phyloP scores from a whole-genome alignment of 1,139 yeast genomes.

The Yamadazyma friedrichii region DNA sequence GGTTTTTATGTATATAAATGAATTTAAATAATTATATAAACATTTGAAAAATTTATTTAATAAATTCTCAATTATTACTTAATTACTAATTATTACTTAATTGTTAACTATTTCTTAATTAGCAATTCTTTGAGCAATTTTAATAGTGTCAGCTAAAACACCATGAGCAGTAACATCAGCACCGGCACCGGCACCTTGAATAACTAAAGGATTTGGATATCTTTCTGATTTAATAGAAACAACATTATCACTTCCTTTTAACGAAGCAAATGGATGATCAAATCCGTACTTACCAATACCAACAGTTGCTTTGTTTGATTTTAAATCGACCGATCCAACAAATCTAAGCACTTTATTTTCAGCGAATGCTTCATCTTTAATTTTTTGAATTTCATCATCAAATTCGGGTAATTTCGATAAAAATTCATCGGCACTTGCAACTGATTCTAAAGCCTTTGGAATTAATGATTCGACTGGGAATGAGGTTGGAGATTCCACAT shows the following conservation, averaged over 20 bases:
- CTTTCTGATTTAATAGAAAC: constrained; percentile 88
- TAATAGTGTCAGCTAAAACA: constrained; percentile 88
- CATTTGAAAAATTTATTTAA: background rate
- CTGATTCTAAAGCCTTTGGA: constrained; percentile 80
- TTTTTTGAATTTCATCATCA: constrained; percentile 73
- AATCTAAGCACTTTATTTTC: constrained; percentile 88
- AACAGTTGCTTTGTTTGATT: constrained; percentile 67
- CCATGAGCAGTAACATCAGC: constrained; percentile 99
- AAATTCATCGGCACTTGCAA: constrained; percentile 73
- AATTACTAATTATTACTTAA: too few relatives aligned
- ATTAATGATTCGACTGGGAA: constrained; percentile 93
- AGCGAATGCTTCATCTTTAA: constrained; percentile 77
- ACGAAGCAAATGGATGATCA: constrained; percentile 93
- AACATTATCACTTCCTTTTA: constrained; percentile 95
- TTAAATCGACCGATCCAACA: constrained; percentile 86
- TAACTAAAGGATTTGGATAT: constrained; percentile 86
- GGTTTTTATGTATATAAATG: background rate
- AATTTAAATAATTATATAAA: background rate
- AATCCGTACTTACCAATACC: constrained; percentile 82
- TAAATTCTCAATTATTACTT: background rate
- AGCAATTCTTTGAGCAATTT: constrained; percentile 82
- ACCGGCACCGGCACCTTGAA: constrained; percentile 99
- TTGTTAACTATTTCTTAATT: constrained; percentile 19
- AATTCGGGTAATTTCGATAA: constrained; percentile 75
- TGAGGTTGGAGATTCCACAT: constrained; percentile 88